Conservation (phyloP, 2,329 filamentous ascomycete genomes). For the Claviceps sp. region DNA sequence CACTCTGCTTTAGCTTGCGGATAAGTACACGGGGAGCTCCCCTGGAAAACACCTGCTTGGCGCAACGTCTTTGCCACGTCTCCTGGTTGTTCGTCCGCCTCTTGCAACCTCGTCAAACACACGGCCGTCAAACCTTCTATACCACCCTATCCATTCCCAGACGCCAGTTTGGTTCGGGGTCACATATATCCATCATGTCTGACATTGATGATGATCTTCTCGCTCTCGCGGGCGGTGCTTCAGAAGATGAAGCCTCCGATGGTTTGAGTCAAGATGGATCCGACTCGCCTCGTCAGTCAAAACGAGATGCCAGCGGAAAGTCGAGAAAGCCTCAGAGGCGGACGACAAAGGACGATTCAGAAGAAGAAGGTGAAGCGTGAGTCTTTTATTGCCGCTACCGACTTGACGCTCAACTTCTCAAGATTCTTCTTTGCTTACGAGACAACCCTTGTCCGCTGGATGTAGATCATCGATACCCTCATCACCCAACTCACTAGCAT, state of each 20-base stretch:
- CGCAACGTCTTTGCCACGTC: background rate
- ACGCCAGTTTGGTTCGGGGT: background rate
- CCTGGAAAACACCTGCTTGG: background rate
- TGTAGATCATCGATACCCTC: conserved; percentile 53
- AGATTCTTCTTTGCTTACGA: conserved; percentile 4
- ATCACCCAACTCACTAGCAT: conserved; percentile 64
- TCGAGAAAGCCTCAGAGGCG: conserved; percentile 37
- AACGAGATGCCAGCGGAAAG: conserved; percentile 17
- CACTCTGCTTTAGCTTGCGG: background rate
- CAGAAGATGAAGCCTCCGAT: conserved; percentile 44
- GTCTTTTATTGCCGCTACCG: conserved; percentile 9
- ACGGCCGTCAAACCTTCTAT: background rate
- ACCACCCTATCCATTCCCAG: background rate
- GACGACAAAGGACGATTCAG: conserved; percentile 26
- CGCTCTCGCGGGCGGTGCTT: conserved; percentile 73
- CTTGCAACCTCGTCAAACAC: background rate
- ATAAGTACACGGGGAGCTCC: background rate
- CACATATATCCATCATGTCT: conserved; percentile 47
- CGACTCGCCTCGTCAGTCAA: conserved; percentile 33
- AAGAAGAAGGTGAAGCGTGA: conserved; percentile 51
- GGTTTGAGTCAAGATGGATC: conserved; percentile 41
- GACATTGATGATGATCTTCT: conserved; percentile 90
- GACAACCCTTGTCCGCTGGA: background rate
- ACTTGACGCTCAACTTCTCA: background rate
- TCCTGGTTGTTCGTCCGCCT: background rate